phyloP scores from a whole-genome alignment of 441 rosid species.

The Macaranga tanarius region DNA sequence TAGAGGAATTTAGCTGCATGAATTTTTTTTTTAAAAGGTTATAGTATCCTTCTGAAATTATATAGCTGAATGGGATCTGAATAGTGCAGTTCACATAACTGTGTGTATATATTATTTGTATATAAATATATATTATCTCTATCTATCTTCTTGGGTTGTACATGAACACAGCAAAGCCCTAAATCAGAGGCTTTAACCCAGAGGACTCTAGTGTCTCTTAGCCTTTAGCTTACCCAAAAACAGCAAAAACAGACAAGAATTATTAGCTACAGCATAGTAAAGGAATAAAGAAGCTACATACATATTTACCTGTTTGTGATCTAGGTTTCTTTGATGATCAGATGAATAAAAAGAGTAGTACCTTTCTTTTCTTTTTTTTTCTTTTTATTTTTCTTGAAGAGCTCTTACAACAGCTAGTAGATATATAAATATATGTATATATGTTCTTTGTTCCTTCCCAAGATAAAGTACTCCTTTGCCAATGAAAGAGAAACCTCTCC shows the following conservation, averaged over 20 bases:
- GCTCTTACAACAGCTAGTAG: slow-evolving; percentile 37
- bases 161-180: slow-evolving; percentile 38
- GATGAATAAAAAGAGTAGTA: slow-evolving; percentile 39
- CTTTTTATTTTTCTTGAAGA: background rate
- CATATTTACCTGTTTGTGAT: slow-evolving; percentile 35
- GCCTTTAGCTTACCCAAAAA: slow-evolving; percentile 34
- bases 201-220: slow-evolving; percentile 32
- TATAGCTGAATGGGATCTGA: slow-evolving; percentile 35
- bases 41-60: slow-evolving; percentile 24
- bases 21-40: slow-evolving; percentile 15
- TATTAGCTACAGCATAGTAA: slow-evolving; percentile 26
- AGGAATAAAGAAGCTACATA: slow-evolving; percentile 22
- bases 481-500: slow-evolving; percentile 32
- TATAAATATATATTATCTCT: background rate
- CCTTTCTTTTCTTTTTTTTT: slow-evolving; percentile 31
- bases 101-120: background rate
- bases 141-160: background rate
- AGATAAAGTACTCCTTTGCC: slow-evolving; percentile 40
- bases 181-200: slow-evolving; percentile 40
- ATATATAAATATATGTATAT: too few relatives aligned
- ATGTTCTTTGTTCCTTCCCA: slow-evolving; percentile 35
- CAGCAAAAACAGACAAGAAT: slow-evolving; percentile 29
- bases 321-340: slow-evolving; percentile 45
- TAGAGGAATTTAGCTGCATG: slow-evolving; percentile 25
- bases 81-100: slow-evolving; percentile 33